Conservation (phyloP, 768 basidiomycete genomes). For the Strobilomyces dryophilus region DNA sequence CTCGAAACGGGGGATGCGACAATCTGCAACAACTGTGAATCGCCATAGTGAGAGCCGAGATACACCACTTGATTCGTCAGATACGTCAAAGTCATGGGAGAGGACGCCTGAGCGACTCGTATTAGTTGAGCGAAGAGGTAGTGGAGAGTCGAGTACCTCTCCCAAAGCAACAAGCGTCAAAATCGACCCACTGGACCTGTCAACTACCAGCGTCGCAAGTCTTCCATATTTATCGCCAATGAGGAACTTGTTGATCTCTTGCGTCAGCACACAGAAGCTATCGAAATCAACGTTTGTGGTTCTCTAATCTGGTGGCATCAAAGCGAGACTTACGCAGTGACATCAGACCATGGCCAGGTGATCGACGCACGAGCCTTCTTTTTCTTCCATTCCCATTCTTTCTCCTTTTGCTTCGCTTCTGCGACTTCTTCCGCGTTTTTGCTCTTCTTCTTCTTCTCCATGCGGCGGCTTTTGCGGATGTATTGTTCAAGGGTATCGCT, state of each 20-base stretch:
- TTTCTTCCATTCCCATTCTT: conserved; percentile 48
- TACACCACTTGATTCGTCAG: conserved; percentile 67
- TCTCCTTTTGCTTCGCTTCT: conserved; percentile 54
- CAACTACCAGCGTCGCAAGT: conserved; percentile 59
- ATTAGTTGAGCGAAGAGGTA: conserved; percentile 5
- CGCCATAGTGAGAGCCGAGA: conserved; percentile 77
- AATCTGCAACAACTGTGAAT: conserved; percentile 73
- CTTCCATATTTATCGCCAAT: conserved; percentile 71
- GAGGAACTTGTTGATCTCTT: conserved; percentile 45
- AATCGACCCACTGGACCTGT: conserved; percentile 33
- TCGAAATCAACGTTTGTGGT: neutral
- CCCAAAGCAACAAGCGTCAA: conserved; percentile 65
- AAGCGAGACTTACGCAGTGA: conserved; percentile 54
- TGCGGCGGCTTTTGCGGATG: conserved; percentile 49
- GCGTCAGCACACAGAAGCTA: conserved; percentile 53
- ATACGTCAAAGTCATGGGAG: conserved; percentile 68
- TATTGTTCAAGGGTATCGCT: conserved; percentile 47
- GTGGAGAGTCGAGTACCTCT: conserved; percentile 43
- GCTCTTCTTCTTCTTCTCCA: conserved; percentile 49
- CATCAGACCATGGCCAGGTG: conserved; percentile 74
- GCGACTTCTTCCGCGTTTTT: conserved; percentile 37
- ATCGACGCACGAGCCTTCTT: conserved; percentile 53
- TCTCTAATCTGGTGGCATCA: neutral
- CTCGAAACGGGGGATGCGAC: conserved; percentile 40
- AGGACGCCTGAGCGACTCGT: conserved; percentile 49